These are phyloP conservation scores for Bipolaris gigantea DNA, from an alignment of 2,329 filamentous ascomycete genomes.

Conservation along the genomic window DNA sequence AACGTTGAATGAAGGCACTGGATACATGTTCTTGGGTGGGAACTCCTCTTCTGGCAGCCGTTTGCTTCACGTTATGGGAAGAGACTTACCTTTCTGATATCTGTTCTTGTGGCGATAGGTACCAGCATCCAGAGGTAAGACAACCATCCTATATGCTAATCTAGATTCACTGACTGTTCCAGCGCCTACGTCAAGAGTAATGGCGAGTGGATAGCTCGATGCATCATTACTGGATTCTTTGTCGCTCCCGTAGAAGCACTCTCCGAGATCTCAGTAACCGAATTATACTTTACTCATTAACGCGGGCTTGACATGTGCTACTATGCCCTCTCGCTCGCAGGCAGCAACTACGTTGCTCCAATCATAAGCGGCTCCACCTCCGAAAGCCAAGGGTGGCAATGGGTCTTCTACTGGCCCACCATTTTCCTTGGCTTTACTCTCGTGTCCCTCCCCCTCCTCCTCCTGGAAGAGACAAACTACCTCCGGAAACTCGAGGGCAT, in stretches of 20 bases:
- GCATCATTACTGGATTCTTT: constrained; percentile 53
- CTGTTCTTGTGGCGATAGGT: constrained; percentile 45
- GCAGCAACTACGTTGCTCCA: constrained; percentile 44
- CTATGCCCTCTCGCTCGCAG: constrained; percentile 38
- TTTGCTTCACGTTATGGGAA: constrained; percentile 58
- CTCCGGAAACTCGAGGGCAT: constrained; percentile 39
- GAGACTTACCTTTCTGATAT: constrained; percentile 52
- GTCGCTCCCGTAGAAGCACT: constrained; percentile 55
- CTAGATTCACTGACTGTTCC: constrained; percentile 30
- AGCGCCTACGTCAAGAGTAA: constrained; percentile 49
- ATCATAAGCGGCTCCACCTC: constrained; percentile 44
- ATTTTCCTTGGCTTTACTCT: constrained; percentile 56
- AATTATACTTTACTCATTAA: constrained; percentile 45
- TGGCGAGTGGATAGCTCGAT: constrained; percentile 53
- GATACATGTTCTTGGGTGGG: constrained; percentile 59
- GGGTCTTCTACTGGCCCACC: constrained; percentile 54
- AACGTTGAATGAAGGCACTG: constrained; percentile 54
- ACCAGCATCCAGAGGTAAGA: constrained; percentile 48
- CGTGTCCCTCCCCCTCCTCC: constrained; percentile 58
- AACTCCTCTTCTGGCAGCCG: constrained; percentile 57
- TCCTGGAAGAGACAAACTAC: constrained; percentile 64
- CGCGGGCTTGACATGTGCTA: constrained; percentile 37
- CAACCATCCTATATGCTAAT: neutral
- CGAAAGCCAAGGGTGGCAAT: constrained; percentile 41
- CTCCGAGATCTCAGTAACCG: constrained; percentile 51